Evolutionary conservation across 2,329 filamentous ascomycete genomes (phyloP).

Genomic region (Penicillium sp.): DNA sequence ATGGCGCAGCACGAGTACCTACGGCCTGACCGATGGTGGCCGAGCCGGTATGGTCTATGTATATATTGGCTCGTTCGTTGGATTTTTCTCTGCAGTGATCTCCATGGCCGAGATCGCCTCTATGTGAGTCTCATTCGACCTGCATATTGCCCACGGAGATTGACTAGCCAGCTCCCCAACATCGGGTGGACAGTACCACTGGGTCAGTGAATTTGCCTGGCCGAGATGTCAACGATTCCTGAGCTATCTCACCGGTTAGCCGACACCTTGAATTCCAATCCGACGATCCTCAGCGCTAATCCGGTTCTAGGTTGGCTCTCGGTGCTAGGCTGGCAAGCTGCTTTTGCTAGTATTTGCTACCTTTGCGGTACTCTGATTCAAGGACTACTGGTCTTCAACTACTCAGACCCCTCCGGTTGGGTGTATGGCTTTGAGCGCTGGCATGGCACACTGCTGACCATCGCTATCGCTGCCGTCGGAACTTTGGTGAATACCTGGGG

Average conservation of each 20-base stretch:
- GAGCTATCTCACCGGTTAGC: slow-evolving; percentile 36
- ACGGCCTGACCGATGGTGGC: slow-evolving; percentile 31
- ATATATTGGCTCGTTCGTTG: slow-evolving; percentile 35
- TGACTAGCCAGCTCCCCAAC: slow-evolving; percentile 31
- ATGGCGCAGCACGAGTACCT: slow-evolving; percentile 22
- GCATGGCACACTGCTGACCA: slow-evolving; percentile 49
- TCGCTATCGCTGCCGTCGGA: slow-evolving; percentile 46
- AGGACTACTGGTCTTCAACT: slow-evolving; percentile 34
- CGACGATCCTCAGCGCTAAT: not conserved
- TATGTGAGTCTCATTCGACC: slow-evolving; percentile 25
- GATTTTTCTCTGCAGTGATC: slow-evolving; percentile 36
- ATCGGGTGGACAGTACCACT: slow-evolving; percentile 41
- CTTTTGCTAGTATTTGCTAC: slow-evolving; percentile 33
- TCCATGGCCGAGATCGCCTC: slow-evolving; percentile 42
- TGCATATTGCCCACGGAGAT: not conserved
- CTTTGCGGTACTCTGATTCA: slow-evolving; percentile 35
- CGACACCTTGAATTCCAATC: not conserved
- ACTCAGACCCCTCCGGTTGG: slow-evolving; percentile 20
- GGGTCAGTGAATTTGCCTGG: slow-evolving; percentile 39
- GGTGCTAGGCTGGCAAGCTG: slow-evolving; percentile 37
- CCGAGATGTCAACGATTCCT: slow-evolving; percentile 32
- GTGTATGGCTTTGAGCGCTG: slow-evolving; percentile 23
- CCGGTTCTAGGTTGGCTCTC: slow-evolving; percentile 32
- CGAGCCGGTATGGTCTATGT: slow-evolving; percentile 38
- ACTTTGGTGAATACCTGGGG: slow-evolving; percentile 53